A percentile compares a stretch with the other conserved stretches of the same genome.
Conservation (phyloP, 148 eudicot genomes). For the Fallopia convolvulus region DNA sequence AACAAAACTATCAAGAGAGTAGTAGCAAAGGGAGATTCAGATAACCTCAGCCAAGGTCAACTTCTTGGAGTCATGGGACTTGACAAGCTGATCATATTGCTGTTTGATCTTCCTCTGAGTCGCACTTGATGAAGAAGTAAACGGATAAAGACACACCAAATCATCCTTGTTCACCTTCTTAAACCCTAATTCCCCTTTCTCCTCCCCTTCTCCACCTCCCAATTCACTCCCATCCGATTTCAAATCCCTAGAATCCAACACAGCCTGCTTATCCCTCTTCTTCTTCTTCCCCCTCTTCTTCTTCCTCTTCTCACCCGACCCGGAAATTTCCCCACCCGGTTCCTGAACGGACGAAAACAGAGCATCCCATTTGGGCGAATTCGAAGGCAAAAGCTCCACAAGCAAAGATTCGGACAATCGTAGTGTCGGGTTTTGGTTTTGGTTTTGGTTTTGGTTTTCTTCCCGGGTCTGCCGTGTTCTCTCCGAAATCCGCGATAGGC, state of each 20-base stretch:
- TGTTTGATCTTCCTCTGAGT: constrained; percentile 67
- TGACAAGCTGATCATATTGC: constrained; percentile 65
- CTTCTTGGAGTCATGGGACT: constrained; percentile 45
- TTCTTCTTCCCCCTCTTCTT: constrained; percentile 25
- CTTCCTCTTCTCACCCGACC: constrained; percentile 6
- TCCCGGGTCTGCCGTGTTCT: constrained; percentile 12
- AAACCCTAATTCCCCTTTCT: constrained; percentile 1
- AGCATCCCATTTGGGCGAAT: constrained; percentile 29
- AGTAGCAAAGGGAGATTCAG: background rate
- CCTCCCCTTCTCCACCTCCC: constrained; percentile 1
- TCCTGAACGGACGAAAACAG: constrained; percentile 18
- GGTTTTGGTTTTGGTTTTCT: constrained; percentile 27
- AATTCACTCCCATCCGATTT: constrained; percentile 6
- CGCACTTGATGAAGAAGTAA: constrained; percentile 50
- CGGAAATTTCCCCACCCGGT: constrained; percentile 16
- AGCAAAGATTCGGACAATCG: constrained; percentile 25
- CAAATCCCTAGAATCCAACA: constrained; percentile 12
- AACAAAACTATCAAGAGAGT: background rate
- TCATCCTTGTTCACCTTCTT: constrained; percentile 23
- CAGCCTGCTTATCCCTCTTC: constrained; percentile 35
- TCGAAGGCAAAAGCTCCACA: constrained; percentile 39
- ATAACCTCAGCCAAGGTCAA: constrained; percentile 60
- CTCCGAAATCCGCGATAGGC: constrained; percentile 14
- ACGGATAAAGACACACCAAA: constrained; percentile 50
- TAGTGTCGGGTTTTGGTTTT: constrained; percentile 18